Conservation (phyloP, 2,329 filamentous ascomycete genomes). For the Polychaeton citri region DNA sequence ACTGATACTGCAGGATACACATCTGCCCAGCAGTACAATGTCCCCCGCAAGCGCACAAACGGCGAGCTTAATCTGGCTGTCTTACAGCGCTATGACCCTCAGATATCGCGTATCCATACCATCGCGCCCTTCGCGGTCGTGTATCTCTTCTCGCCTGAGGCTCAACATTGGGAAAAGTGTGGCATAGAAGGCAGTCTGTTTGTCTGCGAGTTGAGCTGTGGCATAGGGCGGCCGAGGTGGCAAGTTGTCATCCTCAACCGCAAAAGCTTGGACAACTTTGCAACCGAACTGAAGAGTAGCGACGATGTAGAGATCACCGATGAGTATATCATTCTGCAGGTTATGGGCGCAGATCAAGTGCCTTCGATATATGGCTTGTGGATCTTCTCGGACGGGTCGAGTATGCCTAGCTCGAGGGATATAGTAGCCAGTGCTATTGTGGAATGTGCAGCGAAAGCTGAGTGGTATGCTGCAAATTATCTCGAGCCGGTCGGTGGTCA, state of each 20-base stretch:
- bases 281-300: slow-evolving; percentile 26
- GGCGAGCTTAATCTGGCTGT: slow-evolving; percentile 57
- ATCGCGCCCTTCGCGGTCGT: slow-evolving; percentile 78
- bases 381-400: slow-evolving; percentile 50
- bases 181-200: slow-evolving; percentile 82
- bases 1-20: slow-evolving; percentile 27
- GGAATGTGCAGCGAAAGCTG: slow-evolving; percentile 39
- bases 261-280: slow-evolving; percentile 35
- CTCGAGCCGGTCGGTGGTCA: background rate
- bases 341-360: slow-evolving; percentile 15
- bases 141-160: slow-evolving; percentile 59
- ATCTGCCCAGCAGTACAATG: slow-evolving; percentile 15
- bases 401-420: slow-evolving; percentile 27
- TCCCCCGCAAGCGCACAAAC: slow-evolving; percentile 50
- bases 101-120: slow-evolving; percentile 58
- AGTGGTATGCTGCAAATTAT: background rate
- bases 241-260: slow-evolving; percentile 34
- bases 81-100: slow-evolving; percentile 65
- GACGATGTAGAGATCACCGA: slow-evolving; percentile 36
- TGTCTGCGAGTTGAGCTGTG: slow-evolving; percentile 51
- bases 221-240: slow-evolving; percentile 23
- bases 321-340: slow-evolving; percentile 47
- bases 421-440: slow-evolving; percentile 42
- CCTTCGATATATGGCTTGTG: slow-evolving; percentile 45
- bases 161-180: slow-evolving; percentile 67